These are phyloP conservation scores for Nannizziopsis barbatae DNA, from an alignment of 2,329 filamentous ascomycete species.

Conservation along the genomic window DNA sequence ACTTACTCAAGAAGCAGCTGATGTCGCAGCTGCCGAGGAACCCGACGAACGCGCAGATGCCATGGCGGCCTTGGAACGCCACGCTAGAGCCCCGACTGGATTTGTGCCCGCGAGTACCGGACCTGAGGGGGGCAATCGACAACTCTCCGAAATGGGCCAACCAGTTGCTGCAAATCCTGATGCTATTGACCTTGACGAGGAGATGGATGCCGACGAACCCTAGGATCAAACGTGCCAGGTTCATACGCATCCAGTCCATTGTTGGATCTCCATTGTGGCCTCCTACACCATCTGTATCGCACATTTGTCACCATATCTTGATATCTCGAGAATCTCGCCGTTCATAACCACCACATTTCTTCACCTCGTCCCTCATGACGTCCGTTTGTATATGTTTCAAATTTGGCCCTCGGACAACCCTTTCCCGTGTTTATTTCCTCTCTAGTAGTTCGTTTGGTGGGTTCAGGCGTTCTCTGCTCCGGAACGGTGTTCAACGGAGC, in stretches of 20 bases:
- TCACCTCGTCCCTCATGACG: neutral
- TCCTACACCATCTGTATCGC: no score
- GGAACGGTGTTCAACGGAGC: conserved; percentile 9
- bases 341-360: neutral
- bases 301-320: neutral
- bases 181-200: conserved; percentile 69
- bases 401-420: neutral
- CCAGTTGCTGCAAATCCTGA: conserved; percentile 60
- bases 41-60: conserved; percentile 54
- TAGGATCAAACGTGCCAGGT: neutral
- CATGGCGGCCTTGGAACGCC: conserved; percentile 79
- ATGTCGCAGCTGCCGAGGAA: conserved; percentile 34
- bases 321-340: neutral
- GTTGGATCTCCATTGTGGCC: neutral
- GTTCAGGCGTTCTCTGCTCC: neutral
- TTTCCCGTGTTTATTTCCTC: conserved; percentile 3
- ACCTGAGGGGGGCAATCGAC: conserved; percentile 50
- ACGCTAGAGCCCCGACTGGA: conserved; percentile 76
- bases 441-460: neutral
- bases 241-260: neutral
- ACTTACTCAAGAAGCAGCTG: conserved; percentile 29
- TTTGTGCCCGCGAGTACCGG: conserved; percentile 81
- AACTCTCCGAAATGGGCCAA: conserved; percentile 29
- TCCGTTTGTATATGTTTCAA: conserved; percentile 1
- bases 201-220: conserved; percentile 16